Base-by-base conservation (phyloP, 208 protist species). In the Wallacemonas collosoma region DNA sequence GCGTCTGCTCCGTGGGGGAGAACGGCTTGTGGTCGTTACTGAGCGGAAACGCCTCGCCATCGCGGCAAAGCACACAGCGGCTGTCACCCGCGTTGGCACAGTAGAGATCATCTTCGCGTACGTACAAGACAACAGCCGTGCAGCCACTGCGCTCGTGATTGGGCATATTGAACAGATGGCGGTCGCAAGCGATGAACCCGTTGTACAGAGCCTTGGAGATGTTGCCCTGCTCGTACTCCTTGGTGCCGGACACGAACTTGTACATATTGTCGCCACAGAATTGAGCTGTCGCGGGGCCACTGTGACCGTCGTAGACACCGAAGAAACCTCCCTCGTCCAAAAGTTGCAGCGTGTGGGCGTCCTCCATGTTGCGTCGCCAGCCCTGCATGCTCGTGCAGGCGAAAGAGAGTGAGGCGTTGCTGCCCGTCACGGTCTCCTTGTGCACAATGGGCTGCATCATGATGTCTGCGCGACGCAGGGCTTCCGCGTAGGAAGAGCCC, bases 11-110 rank as follows among this genome's bases (percentile, higher is more conserved):
- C 3, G 36, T 68, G 2, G 79, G 71, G 6, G 94, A 75, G 64
- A 85, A 95, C 1, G 97, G 97, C 76, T 98, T 98, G 87, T 99
- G 97, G 64, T 99, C 97, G 17, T 75, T 90, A 69, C 90, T 97
- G 14, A 99, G 83, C 1, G 94, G 86, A n/a, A 96, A 68, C n/a
- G 91, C 83, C 48, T 83, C 87, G 14, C 93, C 95, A 61, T 93
- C 83, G 45, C 88, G 81, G 77, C 88, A 97, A 17, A 98, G 56
- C 7, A 98, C 79, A 53, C 84, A 93, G 53, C 97, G 79, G 35
- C 93, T 97, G 71, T 98, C 97, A 3, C 97, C 97, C 12, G 95
- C 94, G 73, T 98, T 98, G 15, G 93, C 93, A 61, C 91, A 90
- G 72, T 89, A 96, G 17, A 98, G 70, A 6, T 89, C 77, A 65